These are phyloP conservation scores for Didymella pomorum DNA, from an alignment of 2,329 filamentous ascomycete species.

Conservation along the genomic window DNA sequence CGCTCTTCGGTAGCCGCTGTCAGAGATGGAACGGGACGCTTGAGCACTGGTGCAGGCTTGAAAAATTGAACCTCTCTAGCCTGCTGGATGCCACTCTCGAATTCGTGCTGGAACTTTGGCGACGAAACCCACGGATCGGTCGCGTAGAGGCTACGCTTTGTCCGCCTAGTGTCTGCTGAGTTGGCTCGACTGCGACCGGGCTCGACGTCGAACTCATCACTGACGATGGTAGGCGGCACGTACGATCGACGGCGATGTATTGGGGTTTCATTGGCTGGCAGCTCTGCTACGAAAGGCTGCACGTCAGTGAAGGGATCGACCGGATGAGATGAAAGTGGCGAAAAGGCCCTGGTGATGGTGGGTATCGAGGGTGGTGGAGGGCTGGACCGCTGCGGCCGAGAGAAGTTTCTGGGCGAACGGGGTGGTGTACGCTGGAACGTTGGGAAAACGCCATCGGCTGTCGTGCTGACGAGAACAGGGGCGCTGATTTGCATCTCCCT, in stretches of 20 bases:
- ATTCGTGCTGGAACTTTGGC: conserved; percentile 30
- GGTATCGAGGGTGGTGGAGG: conserved; percentile 22
- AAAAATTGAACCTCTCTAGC: conserved; percentile 26
- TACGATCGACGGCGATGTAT: conserved; percentile 35
- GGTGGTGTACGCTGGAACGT: conserved; percentile 43
- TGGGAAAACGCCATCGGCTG: conserved; percentile 40
- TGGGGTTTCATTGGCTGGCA: conserved; percentile 15
- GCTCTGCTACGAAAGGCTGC: conserved; percentile 24
- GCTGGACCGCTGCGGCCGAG: conserved; percentile 12
- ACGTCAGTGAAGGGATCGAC: conserved; percentile 32
- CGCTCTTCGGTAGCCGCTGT: conserved; percentile 28
- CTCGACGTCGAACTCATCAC: conserved; percentile 26
- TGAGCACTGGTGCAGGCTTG: conserved; percentile 32
- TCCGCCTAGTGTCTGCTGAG: conserved; percentile 40
- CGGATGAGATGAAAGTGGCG: conserved; percentile 46
- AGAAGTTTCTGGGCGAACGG: conserved; percentile 26
- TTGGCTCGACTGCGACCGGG: conserved; percentile 39
- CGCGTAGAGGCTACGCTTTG: conserved; percentile 36
- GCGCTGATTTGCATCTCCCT: conserved; percentile 45
- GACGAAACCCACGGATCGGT: conserved; percentile 42
- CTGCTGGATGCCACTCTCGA: conserved; percentile 22
- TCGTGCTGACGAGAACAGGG: conserved; percentile 44
- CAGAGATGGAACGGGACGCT: conserved; percentile 29
- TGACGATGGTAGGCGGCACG: conserved; percentile 26
- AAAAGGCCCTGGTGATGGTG: conserved; percentile 35